Evolutionary conservation across 2,329 filamentous ascomycete genomes (phyloP).

Genomic region (Macroventuria anomochaeta): DNA sequence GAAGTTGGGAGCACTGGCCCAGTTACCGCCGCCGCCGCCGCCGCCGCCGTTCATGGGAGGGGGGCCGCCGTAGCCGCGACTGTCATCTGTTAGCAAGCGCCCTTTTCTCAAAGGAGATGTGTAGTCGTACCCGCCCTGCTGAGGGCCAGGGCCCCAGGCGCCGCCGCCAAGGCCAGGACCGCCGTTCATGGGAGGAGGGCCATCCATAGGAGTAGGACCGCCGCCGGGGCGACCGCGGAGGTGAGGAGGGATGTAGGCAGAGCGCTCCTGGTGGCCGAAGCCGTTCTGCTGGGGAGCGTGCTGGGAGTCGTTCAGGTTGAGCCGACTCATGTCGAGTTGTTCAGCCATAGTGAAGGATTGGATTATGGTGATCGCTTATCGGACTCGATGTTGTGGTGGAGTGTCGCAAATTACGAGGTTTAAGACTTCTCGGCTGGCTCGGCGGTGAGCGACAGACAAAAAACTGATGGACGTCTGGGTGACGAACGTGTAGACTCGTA

Average conservation of each 20-base stretch:
- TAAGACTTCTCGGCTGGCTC: slow-evolving; percentile 36
- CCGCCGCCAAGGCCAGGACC: slow-evolving; percentile 64
- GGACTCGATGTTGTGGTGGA: slow-evolving; percentile 10
- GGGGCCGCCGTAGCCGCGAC: slow-evolving; percentile 42
- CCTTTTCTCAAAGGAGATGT: neutral
- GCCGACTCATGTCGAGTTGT: slow-evolving; percentile 80
- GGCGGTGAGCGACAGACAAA: slow-evolving; percentile 42
- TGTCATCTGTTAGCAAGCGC: slow-evolving; percentile 28
- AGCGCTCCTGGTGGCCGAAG: slow-evolving; percentile 63
- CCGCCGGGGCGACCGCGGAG: slow-evolving; percentile 62
- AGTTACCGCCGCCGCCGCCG: slow-evolving; percentile 62
- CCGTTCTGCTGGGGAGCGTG: slow-evolving; percentile 59
- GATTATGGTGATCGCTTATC: slow-evolving; percentile 14
- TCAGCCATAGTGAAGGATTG: slow-evolving; percentile 47
- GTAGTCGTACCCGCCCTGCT: slow-evolving; percentile 32
- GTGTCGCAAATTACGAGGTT: slow-evolving; percentile 26
- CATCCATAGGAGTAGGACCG: slow-evolving; percentile 48
- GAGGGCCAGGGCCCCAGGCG: slow-evolving; percentile 60
- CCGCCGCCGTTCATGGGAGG: slow-evolving; percentile 58
- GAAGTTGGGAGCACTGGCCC: slow-evolving; percentile 66
- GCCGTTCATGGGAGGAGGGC: slow-evolving; percentile 59
- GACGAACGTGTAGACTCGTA: slow-evolving; percentile 43
- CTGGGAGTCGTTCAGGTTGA: slow-evolving; percentile 72
- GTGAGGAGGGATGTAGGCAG: slow-evolving; percentile 85
- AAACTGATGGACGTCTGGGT: slow-evolving; percentile 29